Evolutionary conservation across 495 filamentous ascomycete species (phyloP).

Genomic region (Xylaria longipes): DNA sequence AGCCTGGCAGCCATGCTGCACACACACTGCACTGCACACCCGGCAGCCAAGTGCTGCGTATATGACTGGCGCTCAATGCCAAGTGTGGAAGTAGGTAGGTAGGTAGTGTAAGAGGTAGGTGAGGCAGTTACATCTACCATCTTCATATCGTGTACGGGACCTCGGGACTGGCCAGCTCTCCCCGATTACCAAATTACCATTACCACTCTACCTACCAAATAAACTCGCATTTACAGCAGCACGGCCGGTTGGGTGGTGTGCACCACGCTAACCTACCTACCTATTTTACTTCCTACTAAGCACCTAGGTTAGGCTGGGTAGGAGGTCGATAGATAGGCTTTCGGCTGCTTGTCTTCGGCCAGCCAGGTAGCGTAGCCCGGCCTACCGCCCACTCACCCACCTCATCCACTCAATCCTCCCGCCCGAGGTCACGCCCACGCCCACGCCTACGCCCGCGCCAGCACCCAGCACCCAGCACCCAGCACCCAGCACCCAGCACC

Average conservation of each 20-base stretch:
- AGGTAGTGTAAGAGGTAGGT: background rate
- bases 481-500: background rate
- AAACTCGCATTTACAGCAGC: slow-evolving; percentile 11
- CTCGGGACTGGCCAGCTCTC: background rate
- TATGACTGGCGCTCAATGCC: background rate
- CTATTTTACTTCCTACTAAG: background rate
- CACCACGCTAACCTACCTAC: background rate
- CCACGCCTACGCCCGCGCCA: too few relatives aligned
- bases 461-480: background rate
- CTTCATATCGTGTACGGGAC: background rate
- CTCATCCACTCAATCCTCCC: slow-evolving; percentile 6
- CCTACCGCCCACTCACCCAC: background rate
- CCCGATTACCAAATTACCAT: background rate
- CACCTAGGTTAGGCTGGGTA: too few relatives aligned
- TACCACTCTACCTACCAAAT: background rate
- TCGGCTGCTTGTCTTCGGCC: too few relatives aligned
- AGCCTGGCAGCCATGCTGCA: background rate
- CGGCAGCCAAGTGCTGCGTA: background rate
- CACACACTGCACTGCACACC: background rate
- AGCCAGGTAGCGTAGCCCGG: slow-evolving; percentile 4
- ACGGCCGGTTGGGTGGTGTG: slow-evolving; percentile 1
- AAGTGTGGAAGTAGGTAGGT: background rate
- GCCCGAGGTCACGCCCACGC: too few relatives aligned
- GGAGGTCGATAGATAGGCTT: background rate
- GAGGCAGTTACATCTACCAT: background rate